Conservation (phyloP, 2,329 filamentous ascomycete species). For the Neoarthrinium moseri region DNA sequence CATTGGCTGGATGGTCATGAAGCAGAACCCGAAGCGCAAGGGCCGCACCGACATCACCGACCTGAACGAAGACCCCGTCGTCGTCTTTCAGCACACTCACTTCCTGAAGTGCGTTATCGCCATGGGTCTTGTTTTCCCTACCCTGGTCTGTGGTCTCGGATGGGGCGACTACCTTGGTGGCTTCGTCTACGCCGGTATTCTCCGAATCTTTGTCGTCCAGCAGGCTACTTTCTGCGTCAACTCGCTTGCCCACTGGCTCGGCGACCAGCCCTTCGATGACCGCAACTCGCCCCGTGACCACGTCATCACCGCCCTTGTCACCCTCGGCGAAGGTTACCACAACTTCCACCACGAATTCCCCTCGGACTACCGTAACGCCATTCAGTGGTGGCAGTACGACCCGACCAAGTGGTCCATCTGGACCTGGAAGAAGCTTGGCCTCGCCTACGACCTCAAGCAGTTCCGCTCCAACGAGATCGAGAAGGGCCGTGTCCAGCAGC, state of each 20-base stretch:
- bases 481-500: slow-evolving; percentile 65
- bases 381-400: slow-evolving; percentile 70
- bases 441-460: slow-evolving; percentile 67
- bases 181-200: slow-evolving; percentile 49
- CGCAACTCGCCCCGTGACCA: slow-evolving; percentile 69
- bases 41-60: slow-evolving; percentile 50
- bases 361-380: slow-evolving; percentile 69
- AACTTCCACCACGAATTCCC: slow-evolving; percentile 76
- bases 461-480: slow-evolving; percentile 68
- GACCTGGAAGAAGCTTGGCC: slow-evolving; percentile 64
- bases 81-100: slow-evolving; percentile 48
- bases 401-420: slow-evolving; percentile 72
- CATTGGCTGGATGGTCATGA: slow-evolving; percentile 53
- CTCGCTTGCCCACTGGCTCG: slow-evolving; percentile 52
- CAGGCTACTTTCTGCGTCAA: slow-evolving; percentile 55
- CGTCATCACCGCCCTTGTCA: slow-evolving; percentile 65
- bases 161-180: slow-evolving; percentile 50
- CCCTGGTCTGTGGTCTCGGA: slow-evolving; percentile 42
- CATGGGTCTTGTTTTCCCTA: slow-evolving; percentile 47
- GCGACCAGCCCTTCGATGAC: slow-evolving; percentile 69
- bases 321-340: slow-evolving; percentile 69
- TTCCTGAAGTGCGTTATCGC: slow-evolving; percentile 45
- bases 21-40: slow-evolving; percentile 51
- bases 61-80: slow-evolving; percentile 47
- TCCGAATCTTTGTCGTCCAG: slow-evolving; percentile 51